Evolutionary conservation across 257 asterid species (phyloP), one percentile per base, ranked within the genome.

Genomic region (Solanum bulbocastanum): DNA sequence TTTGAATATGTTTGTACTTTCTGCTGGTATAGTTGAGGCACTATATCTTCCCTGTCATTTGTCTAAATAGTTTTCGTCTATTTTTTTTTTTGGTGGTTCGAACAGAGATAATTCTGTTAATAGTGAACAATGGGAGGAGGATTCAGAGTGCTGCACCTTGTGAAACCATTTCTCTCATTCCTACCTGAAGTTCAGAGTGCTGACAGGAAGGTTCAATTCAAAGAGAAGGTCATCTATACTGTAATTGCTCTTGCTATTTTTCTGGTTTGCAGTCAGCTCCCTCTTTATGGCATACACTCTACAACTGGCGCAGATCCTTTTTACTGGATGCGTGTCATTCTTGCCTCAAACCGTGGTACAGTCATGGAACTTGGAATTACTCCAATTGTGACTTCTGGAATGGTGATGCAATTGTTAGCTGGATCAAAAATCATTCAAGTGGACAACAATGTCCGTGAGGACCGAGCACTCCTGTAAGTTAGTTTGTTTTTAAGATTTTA

Each of bases 311-410:
- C 96, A 4, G 98, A 94, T 84, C 96, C 98, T 56, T 94, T 94
- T 90, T 93, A 92, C 88, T 93, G 96, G 96, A 94, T 94, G 95
- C 95, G 96, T 40, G 96, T 92, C 49, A 92, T 94, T 88, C 95
- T 94, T 39, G 96, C 96, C 36, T 93, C 98, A 12, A 93, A 88
- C 87, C 96, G 94, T 83, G 98, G 98, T 23, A 92, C 98, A 49
- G 94, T 94, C 65, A 94, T 94, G 98, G 98, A 94, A 92, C 89
- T 94, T 88, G 98, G 98, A 22, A 93, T 94, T 88, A 92, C 98
- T 1, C 95, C 98, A 81, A 93, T 94, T 25, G 96, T 94, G 85
- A 94, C 98, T 15, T 93, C 95, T 72, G 94, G 94, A 58, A 83
- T 94, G 87, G 96, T 94, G 86, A 93, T 94, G 94, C 96, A 94